Conservation (phyloP, 2,329 filamentous ascomycete species). For the Ophiocordyceps camponoti-rufipedis region DNA sequence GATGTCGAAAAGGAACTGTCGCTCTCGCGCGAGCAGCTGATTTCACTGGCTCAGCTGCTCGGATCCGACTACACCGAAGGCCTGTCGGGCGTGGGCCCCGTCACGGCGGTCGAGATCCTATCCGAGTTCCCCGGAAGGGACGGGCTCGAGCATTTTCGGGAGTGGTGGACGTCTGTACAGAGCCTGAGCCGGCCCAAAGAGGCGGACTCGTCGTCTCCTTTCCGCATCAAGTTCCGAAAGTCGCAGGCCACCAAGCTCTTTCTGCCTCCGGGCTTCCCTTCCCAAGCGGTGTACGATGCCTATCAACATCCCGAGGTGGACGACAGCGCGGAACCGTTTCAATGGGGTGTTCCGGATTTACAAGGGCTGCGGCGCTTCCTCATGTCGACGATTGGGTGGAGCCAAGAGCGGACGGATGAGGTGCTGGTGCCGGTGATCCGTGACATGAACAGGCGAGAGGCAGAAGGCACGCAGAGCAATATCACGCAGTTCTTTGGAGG, state of each 20-base stretch:
- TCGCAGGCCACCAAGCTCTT: slow-evolving; percentile 71
- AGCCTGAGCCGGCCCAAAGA: slow-evolving; percentile 42
- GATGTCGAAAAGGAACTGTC: slow-evolving; percentile 85
- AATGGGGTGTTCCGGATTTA: slow-evolving; percentile 91
- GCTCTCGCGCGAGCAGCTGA: slow-evolving; percentile 70
- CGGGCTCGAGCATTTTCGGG: slow-evolving; percentile 55
- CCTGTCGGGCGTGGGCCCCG: slow-evolving; percentile 75
- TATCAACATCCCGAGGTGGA: slow-evolving; percentile 84
- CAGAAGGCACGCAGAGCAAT: slow-evolving; percentile 87
- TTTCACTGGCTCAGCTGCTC: slow-evolving; percentile 75
- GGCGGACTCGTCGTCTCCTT: slow-evolving; percentile 40
- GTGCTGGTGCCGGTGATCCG: slow-evolving; percentile 87
- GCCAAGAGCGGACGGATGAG: slow-evolving; percentile 79
- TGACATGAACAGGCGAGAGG: slow-evolving; percentile 79
- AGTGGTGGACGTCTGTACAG: slow-evolving; percentile 79
- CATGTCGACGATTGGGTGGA: slow-evolving; percentile 88
- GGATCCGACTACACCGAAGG: slow-evolving; percentile 94
- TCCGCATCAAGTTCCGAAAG: slow-evolving; percentile 75
- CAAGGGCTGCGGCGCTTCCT: slow-evolving; percentile 69
- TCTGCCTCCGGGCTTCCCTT: slow-evolving; percentile 64
- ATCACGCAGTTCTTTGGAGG: slow-evolving; percentile 89
- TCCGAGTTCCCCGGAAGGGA: slow-evolving; percentile 58
- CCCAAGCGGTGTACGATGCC: slow-evolving; percentile 57
- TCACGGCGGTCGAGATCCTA: slow-evolving; percentile 85
- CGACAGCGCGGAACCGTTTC: slow-evolving; percentile 55